Base-by-base conservation (phyloP, 306 rosid species). In the Styphnolobium japonicum region DNA sequence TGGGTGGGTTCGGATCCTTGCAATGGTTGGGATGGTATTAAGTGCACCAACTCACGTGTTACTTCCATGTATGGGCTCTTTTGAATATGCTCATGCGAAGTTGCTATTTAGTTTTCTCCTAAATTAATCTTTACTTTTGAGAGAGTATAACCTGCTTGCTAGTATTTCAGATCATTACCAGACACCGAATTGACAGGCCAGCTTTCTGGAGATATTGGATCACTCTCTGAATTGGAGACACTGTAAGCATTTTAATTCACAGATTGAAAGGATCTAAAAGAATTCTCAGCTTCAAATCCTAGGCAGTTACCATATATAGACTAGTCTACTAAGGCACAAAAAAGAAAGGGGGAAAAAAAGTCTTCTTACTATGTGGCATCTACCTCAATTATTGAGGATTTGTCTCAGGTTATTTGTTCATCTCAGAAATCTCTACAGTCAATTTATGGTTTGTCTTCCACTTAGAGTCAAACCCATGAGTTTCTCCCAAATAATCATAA, bases 151-250 rank as follows among this genome's bases (percentile, higher is more conserved):
- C 71, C 4, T 75, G 22, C 45, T 75, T 55, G 76, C 46, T 45
- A 46, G 70, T 57, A n/a, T 83, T 76, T 48, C 88, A 89, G 91
- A 85, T 71, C 15, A 53, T 83, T 89, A 56, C 5, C 85, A 45
- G 62, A 55, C 56, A 31, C 70, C 45, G 82, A 71, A 53, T 75
- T 87, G 65, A 74, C 0, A 0, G 93, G 93, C 55, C 22, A 16
- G 22, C 70, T 89, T 37, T 19, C 89, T 18, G 85, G 80, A 55
- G 88, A 81, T 56, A 65, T 87, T 33, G 65, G 57, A 18, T 71
- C 14, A 71, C 77, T 89, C 36, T 34, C 87, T 15, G 89, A 87
- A 71, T 65, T 89, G 64, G 23, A 67, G 2, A 62, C 27, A 40
- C 51, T 89, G 93, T 89, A 83, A 18, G 91, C 63, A 43, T 69